These are phyloP conservation scores for Cladochytrium tenue DNA, from an alignment of 371 early-diverging fungal species.

Conservation along the genomic window DNA sequence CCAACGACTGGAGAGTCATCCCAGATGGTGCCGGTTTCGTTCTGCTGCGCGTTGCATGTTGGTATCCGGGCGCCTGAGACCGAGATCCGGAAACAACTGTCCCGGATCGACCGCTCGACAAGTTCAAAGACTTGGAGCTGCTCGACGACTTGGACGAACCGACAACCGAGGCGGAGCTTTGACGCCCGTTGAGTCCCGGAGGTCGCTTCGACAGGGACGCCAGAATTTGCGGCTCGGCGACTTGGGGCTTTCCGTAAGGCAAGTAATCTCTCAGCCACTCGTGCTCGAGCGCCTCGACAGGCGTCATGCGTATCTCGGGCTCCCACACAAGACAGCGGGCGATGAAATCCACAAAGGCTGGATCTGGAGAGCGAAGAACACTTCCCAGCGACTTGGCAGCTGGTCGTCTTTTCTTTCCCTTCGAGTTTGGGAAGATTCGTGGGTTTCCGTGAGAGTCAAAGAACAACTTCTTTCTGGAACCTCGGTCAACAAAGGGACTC, in stretches of 20 bases:
- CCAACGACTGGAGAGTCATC: no score
- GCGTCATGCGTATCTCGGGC: slow-evolving; percentile 85
- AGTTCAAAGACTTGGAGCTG: no score
- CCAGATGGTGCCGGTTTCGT: no score
- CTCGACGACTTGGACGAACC: no score
- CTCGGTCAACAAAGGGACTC: slow-evolving; percentile 64
- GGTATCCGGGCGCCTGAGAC: no score
- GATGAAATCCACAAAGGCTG: slow-evolving; percentile 82
- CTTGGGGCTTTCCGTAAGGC: neutral
- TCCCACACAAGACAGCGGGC: slow-evolving; percentile 84
- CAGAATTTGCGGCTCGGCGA: neutral
- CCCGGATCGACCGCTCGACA: no score
- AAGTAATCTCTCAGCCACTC: slow-evolving; percentile 24
- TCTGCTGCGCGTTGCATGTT: no score
- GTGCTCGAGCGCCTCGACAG: slow-evolving; percentile 73
- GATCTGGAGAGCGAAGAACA: slow-evolving; percentile 71
- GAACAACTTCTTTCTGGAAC: slow-evolving; percentile 79
- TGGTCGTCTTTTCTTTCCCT: slow-evolving; percentile 85
- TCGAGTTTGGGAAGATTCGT: slow-evolving; percentile 74
- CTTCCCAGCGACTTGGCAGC: slow-evolving; percentile 72
- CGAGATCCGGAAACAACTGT: no score
- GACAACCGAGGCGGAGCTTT: no score
- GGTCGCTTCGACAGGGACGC: neutral
- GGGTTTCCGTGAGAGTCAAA: slow-evolving; percentile 79
- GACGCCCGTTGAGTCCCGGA: no score